A percentile compares a stretch with the other conserved stretches of the same genome.
Conservation (phyloP, 352 stramenopile genomes). For the Pythium periplocum region DNA sequence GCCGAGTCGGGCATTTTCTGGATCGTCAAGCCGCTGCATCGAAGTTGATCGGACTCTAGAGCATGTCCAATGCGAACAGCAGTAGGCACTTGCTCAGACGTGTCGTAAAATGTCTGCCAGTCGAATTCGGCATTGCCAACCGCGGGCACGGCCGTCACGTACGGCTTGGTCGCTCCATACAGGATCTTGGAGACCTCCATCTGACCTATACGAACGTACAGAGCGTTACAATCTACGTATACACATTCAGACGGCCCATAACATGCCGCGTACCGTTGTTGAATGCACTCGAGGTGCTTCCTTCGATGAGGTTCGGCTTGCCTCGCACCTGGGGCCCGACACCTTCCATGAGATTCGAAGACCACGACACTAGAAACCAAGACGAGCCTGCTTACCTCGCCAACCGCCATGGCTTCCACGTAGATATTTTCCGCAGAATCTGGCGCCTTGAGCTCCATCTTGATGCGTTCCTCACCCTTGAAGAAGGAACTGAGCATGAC, state of each 20-base stretch:
- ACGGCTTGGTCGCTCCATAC: constrained; percentile 66
- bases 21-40: constrained; percentile 70
- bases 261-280: constrained; percentile 5
- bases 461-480: constrained; percentile 83
- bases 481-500: constrained; percentile 85
- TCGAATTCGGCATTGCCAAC: constrained; percentile 61
- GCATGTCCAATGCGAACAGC: constrained; percentile 72
- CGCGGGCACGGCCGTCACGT: constrained; percentile 66
- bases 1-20: constrained; percentile 71
- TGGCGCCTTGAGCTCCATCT: constrained; percentile 60
- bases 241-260: constrained; percentile 10
- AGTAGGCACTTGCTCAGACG: constrained; percentile 82
- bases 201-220: constrained; percentile 18
- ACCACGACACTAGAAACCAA: background rate
- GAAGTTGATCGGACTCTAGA: constrained; percentile 34
- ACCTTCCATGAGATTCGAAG: too few relatives aligned
- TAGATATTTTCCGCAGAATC: constrained; percentile 67
- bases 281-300: constrained; percentile 15
- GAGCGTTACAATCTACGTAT: background rate
- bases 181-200: constrained; percentile 82
- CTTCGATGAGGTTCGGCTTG: constrained; percentile 37
- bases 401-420: constrained; percentile 69
- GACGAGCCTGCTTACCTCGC: constrained; percentile 33
- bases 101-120: constrained; percentile 81
- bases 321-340: constrained; percentile 32